phyloP scores from a whole-genome alignment of 2,329 filamentous ascomycete species.

The Phialophora tarda region DNA sequence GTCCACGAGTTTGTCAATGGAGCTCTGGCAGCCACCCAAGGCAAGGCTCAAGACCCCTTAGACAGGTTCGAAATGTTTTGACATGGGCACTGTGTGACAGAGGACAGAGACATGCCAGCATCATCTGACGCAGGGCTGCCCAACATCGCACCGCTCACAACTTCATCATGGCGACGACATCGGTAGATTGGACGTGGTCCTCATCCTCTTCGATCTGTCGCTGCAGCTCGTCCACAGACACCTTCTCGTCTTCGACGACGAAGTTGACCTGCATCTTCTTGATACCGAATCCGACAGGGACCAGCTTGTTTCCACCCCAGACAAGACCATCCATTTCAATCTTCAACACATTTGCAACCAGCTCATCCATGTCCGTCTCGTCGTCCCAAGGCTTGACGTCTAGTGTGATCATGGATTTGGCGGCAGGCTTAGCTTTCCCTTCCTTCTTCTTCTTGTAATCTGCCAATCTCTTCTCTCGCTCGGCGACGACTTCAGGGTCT shows the following conservation, averaged over 20 bases:
- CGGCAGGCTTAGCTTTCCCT: slow-evolving; percentile 84
- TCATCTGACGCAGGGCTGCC: not conserved
- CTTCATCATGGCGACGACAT: slow-evolving; percentile 81
- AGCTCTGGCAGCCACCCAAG: slow-evolving; percentile 13
- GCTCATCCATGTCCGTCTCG: slow-evolving; percentile 85
- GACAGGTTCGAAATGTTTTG: slow-evolving; percentile 16
- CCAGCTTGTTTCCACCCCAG: slow-evolving; percentile 91
- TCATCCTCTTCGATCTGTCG: slow-evolving; percentile 84
- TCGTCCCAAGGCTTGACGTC: slow-evolving; percentile 99
- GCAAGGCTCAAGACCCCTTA: slow-evolving; percentile 14
- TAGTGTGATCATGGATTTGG: slow-evolving; percentile 94
- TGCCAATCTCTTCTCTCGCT: slow-evolving; percentile 87
- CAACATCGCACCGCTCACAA: slow-evolving; percentile 20
- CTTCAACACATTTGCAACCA: slow-evolving; percentile 79
- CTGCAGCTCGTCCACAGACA: slow-evolving; percentile 85
- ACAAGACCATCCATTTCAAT: slow-evolving; percentile 94
- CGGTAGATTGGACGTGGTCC: slow-evolving; percentile 94
- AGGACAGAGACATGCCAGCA: slow-evolving; percentile 3
- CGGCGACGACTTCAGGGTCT: slow-evolving; percentile 79
- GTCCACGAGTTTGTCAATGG: not conserved
- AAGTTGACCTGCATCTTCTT: slow-evolving; percentile 99
- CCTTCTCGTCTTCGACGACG: slow-evolving; percentile 95
- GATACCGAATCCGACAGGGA: slow-evolving; percentile 94
- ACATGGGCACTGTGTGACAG: slow-evolving; percentile 17
- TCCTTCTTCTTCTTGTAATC: slow-evolving; percentile 99